phyloP scores from a whole-genome alignment of 2,329 filamentous ascomycete genomes.

The Furcasterigmium sp. region DNA sequence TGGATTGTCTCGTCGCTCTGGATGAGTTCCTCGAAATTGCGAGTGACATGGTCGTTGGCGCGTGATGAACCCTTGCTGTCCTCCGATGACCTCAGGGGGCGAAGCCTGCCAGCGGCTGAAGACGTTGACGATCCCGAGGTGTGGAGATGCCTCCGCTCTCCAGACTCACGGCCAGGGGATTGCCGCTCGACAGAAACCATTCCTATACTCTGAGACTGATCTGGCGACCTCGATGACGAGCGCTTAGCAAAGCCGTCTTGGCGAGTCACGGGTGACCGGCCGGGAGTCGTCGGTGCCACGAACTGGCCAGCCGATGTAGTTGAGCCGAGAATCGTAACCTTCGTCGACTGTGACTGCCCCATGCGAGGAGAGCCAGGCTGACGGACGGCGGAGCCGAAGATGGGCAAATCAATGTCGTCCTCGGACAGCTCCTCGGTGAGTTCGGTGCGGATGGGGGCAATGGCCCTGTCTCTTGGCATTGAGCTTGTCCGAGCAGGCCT shows the following conservation, averaged over 20 bases:
- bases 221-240: background rate
- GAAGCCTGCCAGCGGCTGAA: slow-evolving; percentile 44
- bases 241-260: slow-evolving; percentile 2
- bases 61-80: slow-evolving; percentile 41
- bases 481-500: slow-evolving; percentile 1
- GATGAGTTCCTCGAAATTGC: slow-evolving; percentile 74
- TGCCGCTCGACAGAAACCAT: slow-evolving; percentile 32
- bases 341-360: slow-evolving; percentile 21
- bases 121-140: slow-evolving; percentile 47
- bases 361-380: slow-evolving; percentile 14
- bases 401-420: slow-evolving; percentile 8
- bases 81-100: slow-evolving; percentile 52
- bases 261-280: slow-evolving; percentile 19
- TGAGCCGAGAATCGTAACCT: slow-evolving; percentile 26
- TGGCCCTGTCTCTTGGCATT: background rate
- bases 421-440: background rate
- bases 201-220: slow-evolving; percentile 22
- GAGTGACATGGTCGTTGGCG: slow-evolving; percentile 51
- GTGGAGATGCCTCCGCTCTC: slow-evolving; percentile 29
- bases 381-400: slow-evolving; percentile 15
- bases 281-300: slow-evolving; percentile 29
- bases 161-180: slow-evolving; percentile 7
- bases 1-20: slow-evolving; percentile 78
- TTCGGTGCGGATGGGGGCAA: background rate
- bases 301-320: slow-evolving; percentile 22